Conservation (phyloP, 352 stramenopile genomes). For the Phytophthora palmivora region DNA sequence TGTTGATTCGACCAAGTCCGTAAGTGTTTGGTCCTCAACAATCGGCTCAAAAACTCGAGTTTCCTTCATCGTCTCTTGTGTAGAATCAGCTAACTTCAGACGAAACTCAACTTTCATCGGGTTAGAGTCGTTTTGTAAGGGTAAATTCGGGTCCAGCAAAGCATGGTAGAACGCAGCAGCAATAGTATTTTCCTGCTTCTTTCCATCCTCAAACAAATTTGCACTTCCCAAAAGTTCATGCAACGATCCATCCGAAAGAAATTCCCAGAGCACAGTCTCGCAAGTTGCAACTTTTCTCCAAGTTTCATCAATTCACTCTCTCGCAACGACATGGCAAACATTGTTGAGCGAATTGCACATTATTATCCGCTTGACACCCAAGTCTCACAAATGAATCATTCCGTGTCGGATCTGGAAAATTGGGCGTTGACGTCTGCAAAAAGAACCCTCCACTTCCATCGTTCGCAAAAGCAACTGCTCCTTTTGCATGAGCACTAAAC, state of each 20-base stretch:
- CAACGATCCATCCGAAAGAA: constrained; percentile 55
- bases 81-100: constrained; percentile 20
- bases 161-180: constrained; percentile 55
- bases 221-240: constrained; percentile 47
- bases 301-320: constrained; percentile 50
- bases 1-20: not conserved
- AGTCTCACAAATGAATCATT: constrained; percentile 63
- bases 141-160: constrained; percentile 51
- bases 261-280: constrained; percentile 76
- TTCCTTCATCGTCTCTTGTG: constrained; percentile 6
- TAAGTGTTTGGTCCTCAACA: constrained; percentile 12
- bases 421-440: constrained; percentile 80
- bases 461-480: constrained; percentile 55
- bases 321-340: constrained; percentile 67
- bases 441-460: constrained; percentile 63
- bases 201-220: constrained; percentile 48
- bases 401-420: constrained; percentile 70
- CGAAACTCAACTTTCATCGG: constrained; percentile 42
- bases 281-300: constrained; percentile 55
- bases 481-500: constrained; percentile 84
- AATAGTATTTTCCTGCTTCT: constrained; percentile 30
- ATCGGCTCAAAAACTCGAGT: constrained; percentile 36
- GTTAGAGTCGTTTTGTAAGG: constrained; percentile 31
- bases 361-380: constrained; percentile 80
- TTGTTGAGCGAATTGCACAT: constrained; percentile 82